Evolutionary conservation across 1,284 basidiomycete genomes (phyloP).

Genomic region (Fomitiporia mediterranea): DNA sequence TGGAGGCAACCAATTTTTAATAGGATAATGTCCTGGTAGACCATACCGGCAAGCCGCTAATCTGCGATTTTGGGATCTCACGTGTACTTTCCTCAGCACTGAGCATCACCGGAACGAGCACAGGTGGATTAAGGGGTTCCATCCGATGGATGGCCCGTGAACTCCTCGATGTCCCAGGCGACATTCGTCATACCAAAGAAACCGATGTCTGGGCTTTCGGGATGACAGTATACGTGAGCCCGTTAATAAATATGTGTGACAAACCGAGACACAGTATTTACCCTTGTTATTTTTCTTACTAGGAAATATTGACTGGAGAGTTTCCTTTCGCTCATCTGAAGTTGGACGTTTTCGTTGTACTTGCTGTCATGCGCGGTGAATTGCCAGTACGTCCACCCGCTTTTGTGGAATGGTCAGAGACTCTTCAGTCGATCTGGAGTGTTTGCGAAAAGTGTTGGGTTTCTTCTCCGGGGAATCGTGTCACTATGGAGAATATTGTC

Average conservation of each 20-base stretch:
- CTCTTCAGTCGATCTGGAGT: neutral
- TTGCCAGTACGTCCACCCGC: neutral
- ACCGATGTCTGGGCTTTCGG: conserved; percentile 14
- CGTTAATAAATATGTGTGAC: neutral
- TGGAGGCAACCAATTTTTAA: neutral
- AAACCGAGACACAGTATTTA: neutral
- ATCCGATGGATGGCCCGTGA: conserved; percentile 12
- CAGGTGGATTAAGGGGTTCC: neutral
- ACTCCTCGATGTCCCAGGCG: neutral
- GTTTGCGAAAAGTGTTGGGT: neutral
- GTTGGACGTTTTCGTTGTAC: neutral
- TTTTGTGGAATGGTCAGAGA: neutral
- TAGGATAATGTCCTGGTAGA: conserved; percentile 12
- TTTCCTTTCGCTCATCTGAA: neutral
- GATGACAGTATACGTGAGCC: conserved; percentile 13
- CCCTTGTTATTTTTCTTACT: neutral
- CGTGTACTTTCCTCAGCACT: neutral
- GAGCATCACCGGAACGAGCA: neutral
- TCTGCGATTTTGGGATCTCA: conserved; percentile 14
- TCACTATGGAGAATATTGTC: too few species aligned
- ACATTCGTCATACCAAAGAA: neutral
- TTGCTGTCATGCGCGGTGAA: neutral
- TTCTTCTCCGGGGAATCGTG: too few species aligned
- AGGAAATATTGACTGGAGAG: conserved; percentile 7
- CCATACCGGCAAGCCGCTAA: neutral